Evolutionary conservation across 108 stramenopile species (phyloP), one percentile per base, ranked within the genome.

Genomic region (Discostella stelligeroides): DNA sequence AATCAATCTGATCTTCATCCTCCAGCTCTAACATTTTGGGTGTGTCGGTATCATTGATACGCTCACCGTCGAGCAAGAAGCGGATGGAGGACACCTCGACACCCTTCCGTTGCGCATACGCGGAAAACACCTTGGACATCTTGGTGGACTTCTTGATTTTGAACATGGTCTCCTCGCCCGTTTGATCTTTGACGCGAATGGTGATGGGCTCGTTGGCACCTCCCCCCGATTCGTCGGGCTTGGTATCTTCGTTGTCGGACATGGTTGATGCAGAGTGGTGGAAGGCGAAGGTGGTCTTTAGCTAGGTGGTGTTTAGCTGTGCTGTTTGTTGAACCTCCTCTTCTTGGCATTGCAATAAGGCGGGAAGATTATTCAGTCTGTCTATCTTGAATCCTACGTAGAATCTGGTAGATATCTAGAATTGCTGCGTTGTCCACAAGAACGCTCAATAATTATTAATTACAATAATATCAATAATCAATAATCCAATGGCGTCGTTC

Each of bases 1-100:
- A 90, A 76, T 92, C 92, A 51, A 94, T 90, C 63, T 89, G 88
- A 70, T 94, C 92, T 57, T 92, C 84, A 60, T 92, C 90, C 38
- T 94, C 92, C 40, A 94, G 72, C 18, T 94, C 92, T 24, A 94
- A 64, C 38, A 72, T 66, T 63, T 77, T 79, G n/a, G 90, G 86
- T 15, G 89, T 91, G 9, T 79, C 48, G 29, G 84, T 74, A 8
- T 60, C 63, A 9, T 60, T 23, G 18, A 94, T 74, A 15, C 89
- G 84, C 50, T 89, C 85, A 6, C 92, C 92, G 40, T 94, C 89
- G 9, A 94, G 60, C 9, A 91, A 75, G 77, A 94, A 94, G 7
- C 91, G 86, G 20, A 92, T 78, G 2, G 84, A 85, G 2, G 23
- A 11, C 13, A 59, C 63, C 14, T 76, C 70, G 5, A 91, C 85